phyloP scores from a whole-genome alignment of 164 flowering plant species.

The Magnolia officinalis region DNA sequence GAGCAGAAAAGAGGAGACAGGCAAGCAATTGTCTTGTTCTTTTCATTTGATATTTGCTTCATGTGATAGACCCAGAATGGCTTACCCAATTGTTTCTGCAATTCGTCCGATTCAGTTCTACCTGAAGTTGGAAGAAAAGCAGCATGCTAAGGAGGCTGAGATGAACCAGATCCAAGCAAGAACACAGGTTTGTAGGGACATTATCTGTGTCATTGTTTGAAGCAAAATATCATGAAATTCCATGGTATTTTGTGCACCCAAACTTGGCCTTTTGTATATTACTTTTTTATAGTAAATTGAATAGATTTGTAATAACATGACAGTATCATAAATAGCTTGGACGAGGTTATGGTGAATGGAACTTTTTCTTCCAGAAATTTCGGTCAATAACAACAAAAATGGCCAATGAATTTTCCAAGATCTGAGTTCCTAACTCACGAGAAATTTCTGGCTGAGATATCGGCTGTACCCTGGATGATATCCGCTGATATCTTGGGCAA shows the following conservation, averaged over 20 bases:
- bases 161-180: constrained; percentile 56
- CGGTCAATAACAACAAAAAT: not conserved
- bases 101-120: constrained; percentile 36
- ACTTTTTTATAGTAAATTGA: not conserved
- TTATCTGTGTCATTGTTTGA: not conserved
- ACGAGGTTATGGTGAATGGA: not conserved
- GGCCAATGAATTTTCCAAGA: not conserved
- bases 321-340: not conserved
- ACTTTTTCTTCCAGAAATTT: not conserved
- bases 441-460: not conserved
- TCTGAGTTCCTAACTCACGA: not conserved
- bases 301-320: too few relatives aligned
- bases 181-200: constrained; percentile 41
- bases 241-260: too few relatives aligned
- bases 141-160: constrained; percentile 61
- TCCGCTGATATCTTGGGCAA: too few relatives aligned
- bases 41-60: not conserved
- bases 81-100: not conserved
- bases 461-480: not conserved
- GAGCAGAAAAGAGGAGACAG: constrained; percentile 76
- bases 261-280: not conserved
- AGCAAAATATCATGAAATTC: not conserved
- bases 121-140: constrained; percentile 50
- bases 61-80: not conserved
- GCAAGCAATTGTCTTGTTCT: constrained; percentile 30